These are phyloP conservation scores for Combretum micranthum DNA, from an alignment of 345 rosid genomes.

Conservation along the genomic window DNA sequence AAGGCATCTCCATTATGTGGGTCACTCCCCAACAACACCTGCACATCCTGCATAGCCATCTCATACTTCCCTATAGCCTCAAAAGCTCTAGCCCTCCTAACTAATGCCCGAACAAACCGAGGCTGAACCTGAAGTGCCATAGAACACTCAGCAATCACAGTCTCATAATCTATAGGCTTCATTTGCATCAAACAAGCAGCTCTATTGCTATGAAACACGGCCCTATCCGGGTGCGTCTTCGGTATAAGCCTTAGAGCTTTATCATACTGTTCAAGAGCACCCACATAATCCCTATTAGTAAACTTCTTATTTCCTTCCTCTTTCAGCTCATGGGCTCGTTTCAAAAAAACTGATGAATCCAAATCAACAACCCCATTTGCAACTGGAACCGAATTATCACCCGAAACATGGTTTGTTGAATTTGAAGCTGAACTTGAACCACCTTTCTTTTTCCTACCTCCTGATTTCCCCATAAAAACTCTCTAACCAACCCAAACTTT, in stretches of 20 bases:
- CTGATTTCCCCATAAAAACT: constrained; percentile 73
- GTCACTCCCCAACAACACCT: constrained; percentile 56
- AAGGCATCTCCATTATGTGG: constrained; percentile 72
- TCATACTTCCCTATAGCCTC: constrained; percentile 79
- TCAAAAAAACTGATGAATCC: constrained; percentile 63
- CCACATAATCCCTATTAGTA: constrained; percentile 65
- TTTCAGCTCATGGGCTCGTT: constrained; percentile 88
- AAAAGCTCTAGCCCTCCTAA: constrained; percentile 85
- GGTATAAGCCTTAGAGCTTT: constrained; percentile 70
- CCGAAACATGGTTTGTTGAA: constrained; percentile 27
- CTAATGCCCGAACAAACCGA: constrained; percentile 62
- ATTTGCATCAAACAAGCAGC: constrained; percentile 98
- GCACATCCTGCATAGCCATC: constrained; percentile 80
- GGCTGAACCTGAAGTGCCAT: constrained; percentile 90
- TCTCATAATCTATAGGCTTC: constrained; percentile 87
- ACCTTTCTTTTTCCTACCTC: constrained; percentile 76
- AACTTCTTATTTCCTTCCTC: constrained; percentile 93
- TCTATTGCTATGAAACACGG: constrained; percentile 84
- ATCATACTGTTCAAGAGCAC: constrained; percentile 77
- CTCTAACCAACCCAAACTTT: neutral
- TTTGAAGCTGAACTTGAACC: constrained; percentile 25
- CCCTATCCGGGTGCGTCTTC: constrained; percentile 75
- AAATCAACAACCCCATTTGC: constrained; percentile 59
- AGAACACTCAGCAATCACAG: constrained; percentile 74
- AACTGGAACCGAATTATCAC: constrained; percentile 29